Conservation (phyloP, 495 filamentous ascomycete genomes). For the Glarea lozoyensis region DNA sequence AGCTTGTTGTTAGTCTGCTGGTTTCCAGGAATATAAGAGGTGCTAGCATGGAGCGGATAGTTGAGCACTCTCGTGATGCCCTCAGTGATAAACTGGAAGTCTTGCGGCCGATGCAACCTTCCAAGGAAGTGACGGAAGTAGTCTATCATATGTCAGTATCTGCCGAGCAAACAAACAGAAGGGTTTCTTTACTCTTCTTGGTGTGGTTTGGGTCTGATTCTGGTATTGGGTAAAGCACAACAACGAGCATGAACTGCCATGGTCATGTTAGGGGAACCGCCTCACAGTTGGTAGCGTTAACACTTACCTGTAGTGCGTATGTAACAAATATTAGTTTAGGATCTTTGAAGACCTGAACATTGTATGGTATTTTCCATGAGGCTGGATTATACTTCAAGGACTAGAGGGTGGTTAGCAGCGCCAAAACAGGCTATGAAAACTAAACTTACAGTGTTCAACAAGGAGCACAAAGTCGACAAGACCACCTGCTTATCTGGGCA, state of each 20-base stretch:
- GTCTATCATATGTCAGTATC: too few species aligned
- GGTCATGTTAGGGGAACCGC: neutral
- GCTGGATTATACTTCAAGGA: constrained; percentile 96
- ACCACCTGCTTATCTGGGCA: constrained; percentile 87
- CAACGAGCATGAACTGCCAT: constrained; percentile 60
- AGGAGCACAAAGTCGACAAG: constrained; percentile 79
- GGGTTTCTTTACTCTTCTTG: constrained; percentile 59
- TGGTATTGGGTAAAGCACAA: constrained; percentile 85
- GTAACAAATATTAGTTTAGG: constrained; percentile 87
- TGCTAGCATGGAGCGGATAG: constrained; percentile 81
- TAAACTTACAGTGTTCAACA: constrained; percentile 82
- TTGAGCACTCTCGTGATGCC: constrained; percentile 92
- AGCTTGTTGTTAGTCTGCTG: constrained; percentile 67
- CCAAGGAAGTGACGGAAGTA: constrained; percentile 46
- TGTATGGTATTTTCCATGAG: constrained; percentile 89
- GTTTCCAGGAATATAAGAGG: constrained; percentile 81
- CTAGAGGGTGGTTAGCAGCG: constrained; percentile 33
- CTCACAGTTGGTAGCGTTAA: neutral
- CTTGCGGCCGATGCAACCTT: constrained; percentile 82
- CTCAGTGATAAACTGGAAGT: constrained; percentile 96
- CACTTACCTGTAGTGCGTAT: constrained; percentile 62
- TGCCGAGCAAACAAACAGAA: too few species aligned
- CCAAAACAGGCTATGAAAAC: neutral
- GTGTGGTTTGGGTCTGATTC: constrained; percentile 51
- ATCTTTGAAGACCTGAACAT: constrained; percentile 88